phyloP scores from a whole-genome alignment of 805 yeast genomes.

The Ogataea paraovalis region DNA sequence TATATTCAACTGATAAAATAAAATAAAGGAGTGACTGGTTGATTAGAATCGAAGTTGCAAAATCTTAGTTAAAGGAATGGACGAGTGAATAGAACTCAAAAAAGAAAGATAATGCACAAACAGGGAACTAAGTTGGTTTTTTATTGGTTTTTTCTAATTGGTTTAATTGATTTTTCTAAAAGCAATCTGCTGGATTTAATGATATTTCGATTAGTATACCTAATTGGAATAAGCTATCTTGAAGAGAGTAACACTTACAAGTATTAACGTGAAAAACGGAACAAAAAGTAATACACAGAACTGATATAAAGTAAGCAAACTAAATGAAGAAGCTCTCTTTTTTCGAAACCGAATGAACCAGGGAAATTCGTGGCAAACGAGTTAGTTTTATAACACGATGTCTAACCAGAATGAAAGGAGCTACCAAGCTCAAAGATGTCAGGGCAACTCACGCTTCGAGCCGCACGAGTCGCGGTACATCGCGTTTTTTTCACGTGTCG shows the following conservation, averaged over 20 bases:
- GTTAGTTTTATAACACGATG: not conserved
- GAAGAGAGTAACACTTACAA: no score
- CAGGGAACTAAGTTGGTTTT: not conserved
- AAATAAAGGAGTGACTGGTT: conserved; percentile 26
- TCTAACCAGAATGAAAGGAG: not conserved
- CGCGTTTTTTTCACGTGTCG: not conserved
- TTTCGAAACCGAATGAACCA: not conserved
- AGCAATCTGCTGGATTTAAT: not conserved
- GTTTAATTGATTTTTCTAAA: not conserved
- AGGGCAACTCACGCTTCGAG: not conserved
- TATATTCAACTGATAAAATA: not conserved
- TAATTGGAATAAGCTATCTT: not conserved
- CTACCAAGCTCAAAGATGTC: not conserved
- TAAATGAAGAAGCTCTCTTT: not conserved
- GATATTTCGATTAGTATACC: not conserved
- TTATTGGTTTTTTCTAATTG: not conserved
- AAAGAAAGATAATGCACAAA: not conserved
- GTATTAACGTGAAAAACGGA: no score
- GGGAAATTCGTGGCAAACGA: not conserved
- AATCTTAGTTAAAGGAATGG: conserved; percentile 16
- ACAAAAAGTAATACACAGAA: no score
- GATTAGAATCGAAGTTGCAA: conserved; percentile 15
- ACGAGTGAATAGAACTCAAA: conserved; percentile 16
- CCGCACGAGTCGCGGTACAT: not conserved
- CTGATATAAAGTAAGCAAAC: not conserved